phyloP scores from a whole-genome alignment of 1,284 basidiomycete species.

The Ceratobasidium sp. region DNA sequence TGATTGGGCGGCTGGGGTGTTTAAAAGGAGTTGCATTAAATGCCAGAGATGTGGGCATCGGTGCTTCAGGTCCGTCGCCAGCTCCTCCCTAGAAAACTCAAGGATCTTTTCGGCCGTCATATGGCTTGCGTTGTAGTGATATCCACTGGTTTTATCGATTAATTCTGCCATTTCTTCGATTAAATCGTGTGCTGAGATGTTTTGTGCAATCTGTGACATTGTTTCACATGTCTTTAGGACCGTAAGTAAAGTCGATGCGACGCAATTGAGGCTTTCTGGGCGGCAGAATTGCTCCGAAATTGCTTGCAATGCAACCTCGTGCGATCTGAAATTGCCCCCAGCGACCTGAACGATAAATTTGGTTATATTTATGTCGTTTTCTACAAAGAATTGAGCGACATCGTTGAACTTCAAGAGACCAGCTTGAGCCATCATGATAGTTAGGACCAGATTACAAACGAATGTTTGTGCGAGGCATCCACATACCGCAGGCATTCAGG shows the following conservation, averaged over 20 bases:
- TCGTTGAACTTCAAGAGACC: neutral
- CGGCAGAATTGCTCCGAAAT: neutral
- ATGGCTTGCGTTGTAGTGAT: slow-evolving; percentile 11
- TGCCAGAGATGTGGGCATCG: slow-evolving; percentile 3
- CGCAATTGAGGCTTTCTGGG: neutral
- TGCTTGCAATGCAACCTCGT: neutral
- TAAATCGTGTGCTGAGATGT: neutral
- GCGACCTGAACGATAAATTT: neutral
- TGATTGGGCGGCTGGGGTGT: neutral
- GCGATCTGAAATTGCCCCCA: neutral
- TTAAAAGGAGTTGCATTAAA: neutral
- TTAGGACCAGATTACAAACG: neutral
- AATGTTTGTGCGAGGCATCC: neutral
- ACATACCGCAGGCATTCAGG: neutral
- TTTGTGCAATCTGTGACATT: no score
- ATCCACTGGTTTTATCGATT: neutral
- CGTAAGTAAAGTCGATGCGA: neutral
- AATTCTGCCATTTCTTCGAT: neutral
- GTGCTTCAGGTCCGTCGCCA: neutral
- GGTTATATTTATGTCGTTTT: neutral
- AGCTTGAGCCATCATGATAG: neutral
- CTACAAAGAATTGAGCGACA: neutral
- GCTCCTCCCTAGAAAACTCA: neutral
- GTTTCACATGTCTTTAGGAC: neutral
- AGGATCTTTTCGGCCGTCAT: neutral